Evolutionary conservation across 1,284 basidiomycete genomes (phyloP), one percentile per base, ranked within the genome.

Genomic region (Puccinia polysora): DNA sequence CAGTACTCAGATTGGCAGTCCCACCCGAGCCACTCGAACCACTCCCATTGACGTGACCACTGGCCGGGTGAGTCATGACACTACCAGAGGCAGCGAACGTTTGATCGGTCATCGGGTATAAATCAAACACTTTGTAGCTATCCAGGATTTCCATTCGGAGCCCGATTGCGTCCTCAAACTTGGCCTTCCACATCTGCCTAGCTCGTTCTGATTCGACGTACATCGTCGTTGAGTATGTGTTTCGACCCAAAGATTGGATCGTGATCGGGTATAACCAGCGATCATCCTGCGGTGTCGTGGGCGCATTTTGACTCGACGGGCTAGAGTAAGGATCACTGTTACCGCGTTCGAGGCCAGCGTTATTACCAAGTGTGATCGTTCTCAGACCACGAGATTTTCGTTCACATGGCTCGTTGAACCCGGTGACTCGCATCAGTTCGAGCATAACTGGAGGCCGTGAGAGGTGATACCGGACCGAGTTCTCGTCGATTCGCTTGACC

Each of bases 141-240:
- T 96, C 93, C 77, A 94, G 89, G 47, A 95, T 90, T 34, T 89
- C 88, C 77, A 85, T 86, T 40, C 93, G 86, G 74, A 97, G 79
- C 3, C 88, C 89, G 65, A 91, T 85, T 8, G 92, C 92, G 80
- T 96, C 91, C 74, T 91, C 87, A 15, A 97, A 81, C 81, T 91
- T 94, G 76, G 86, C 83, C 78, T 89, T 88, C 96, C 96, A 99
- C 74, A 93, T 90, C 12, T 82, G 78, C 1, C 94, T 86, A 3
- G 84, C 84, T 20, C 85, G 84, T 7, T 85, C 82, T 0, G 87
- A 86, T 74, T 97, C 91, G 0, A 91, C 88, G 80, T 89, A 97
- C 7, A 97, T 81, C 0, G 89, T 88, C 14, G 43, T 28, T 12
- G 58, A 50, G 28, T 52, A 62, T 8, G 43, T 32, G 28, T 60